Evolutionary conservation across 129 eudicot species (phyloP).

Genomic region (Logfia minima): DNA sequence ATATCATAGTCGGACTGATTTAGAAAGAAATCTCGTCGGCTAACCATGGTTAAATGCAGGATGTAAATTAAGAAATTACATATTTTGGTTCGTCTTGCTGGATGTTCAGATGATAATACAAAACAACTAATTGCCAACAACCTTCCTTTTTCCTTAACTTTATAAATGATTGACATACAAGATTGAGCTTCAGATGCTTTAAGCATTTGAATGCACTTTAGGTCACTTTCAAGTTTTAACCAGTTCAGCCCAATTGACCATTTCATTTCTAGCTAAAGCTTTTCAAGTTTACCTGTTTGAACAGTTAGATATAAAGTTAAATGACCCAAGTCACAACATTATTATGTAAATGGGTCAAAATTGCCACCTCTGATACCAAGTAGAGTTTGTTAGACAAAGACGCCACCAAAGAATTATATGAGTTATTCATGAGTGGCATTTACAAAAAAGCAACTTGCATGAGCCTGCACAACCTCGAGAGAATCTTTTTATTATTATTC

Average conservation of each 20-base stretch:
- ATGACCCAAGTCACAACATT: background rate
- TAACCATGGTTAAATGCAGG: conserved; percentile 7
- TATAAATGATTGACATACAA: background rate
- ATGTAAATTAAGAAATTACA: background rate
- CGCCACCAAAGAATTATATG: background rate
- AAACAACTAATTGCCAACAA: background rate
- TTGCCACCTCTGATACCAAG: background rate
- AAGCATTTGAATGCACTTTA: background rate
- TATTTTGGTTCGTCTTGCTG: background rate
- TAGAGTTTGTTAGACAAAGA: background rate
- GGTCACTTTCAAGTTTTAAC: background rate
- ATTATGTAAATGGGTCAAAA: background rate
- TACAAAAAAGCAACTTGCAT: background rate
- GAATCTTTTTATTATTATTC: background rate
- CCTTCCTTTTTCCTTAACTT: background rate
- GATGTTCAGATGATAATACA: background rate
- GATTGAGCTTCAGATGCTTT: background rate
- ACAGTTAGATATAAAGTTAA: background rate
- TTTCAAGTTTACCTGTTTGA: background rate
- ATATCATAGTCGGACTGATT: conserved; percentile 11
- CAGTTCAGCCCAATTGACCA: background rate
- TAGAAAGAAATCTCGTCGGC: conserved; percentile 6
- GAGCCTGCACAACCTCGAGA: background rate
- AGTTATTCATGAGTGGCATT: background rate
- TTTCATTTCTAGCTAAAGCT: background rate